A percentile compares a stretch with the other conserved stretches of the same genome.
Evolutionary conservation across 2,329 filamentous ascomycete genomes (phyloP).

Genomic region (Diaporthe sp.): DNA sequence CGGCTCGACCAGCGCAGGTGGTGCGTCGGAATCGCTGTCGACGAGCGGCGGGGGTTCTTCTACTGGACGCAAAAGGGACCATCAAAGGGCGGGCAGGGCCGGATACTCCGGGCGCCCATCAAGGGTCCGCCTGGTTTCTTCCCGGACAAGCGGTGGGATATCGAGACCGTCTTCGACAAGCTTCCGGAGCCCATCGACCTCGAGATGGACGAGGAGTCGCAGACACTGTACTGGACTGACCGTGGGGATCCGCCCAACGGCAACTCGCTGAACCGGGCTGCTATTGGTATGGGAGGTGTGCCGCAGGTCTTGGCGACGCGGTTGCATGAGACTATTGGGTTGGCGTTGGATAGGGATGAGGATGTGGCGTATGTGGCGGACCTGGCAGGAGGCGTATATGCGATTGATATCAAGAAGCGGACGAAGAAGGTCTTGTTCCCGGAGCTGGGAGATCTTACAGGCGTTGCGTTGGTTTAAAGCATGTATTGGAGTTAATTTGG

Average conservation of each 20-base stretch:
- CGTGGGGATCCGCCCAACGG: slow-evolving; percentile 66
- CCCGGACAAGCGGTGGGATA: slow-evolving; percentile 48
- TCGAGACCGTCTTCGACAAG: slow-evolving; percentile 52
- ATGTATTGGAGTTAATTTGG: background rate
- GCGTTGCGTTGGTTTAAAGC: slow-evolving; percentile 27
- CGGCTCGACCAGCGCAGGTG: slow-evolving; percentile 50
- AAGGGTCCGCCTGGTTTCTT: slow-evolving; percentile 46
- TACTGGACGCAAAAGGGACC: slow-evolving; percentile 72
- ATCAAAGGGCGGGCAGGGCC: slow-evolving; percentile 59
- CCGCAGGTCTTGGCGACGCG: slow-evolving; percentile 30
- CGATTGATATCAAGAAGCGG: slow-evolving; percentile 31
- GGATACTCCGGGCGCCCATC: slow-evolving; percentile 62
- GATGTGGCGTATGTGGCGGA: slow-evolving; percentile 32
- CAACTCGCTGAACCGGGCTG: slow-evolving; percentile 60
- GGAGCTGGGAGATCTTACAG: slow-evolving; percentile 23
- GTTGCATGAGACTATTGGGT: slow-evolving; percentile 30
- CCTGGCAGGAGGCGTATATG: slow-evolving; percentile 30
- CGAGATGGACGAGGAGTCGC: slow-evolving; percentile 58
- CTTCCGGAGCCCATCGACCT: slow-evolving; percentile 69
- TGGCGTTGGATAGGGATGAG: slow-evolving; percentile 26
- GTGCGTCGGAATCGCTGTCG: slow-evolving; percentile 67
- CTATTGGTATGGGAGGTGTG: slow-evolving; percentile 27
- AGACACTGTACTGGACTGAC: slow-evolving; percentile 69
- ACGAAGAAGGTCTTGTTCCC: slow-evolving; percentile 29
- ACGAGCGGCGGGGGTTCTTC: slow-evolving; percentile 50